These are phyloP conservation scores for Hemileccinum impolitum DNA, from an alignment of 768 basidiomycete species.

Conservation along the genomic window DNA sequence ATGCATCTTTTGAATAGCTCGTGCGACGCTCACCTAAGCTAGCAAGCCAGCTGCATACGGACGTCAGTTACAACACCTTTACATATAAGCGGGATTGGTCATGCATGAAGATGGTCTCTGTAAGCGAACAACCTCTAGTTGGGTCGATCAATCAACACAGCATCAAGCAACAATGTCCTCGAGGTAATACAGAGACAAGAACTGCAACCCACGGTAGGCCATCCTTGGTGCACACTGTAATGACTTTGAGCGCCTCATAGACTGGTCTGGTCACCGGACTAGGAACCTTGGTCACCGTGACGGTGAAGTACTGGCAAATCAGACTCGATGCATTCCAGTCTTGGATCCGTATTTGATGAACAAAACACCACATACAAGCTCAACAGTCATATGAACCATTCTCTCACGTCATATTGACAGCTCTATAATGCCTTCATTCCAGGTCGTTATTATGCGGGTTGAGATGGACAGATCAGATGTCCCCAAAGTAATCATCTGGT, in stretches of 20 bases:
- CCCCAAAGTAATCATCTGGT: too few species aligned
- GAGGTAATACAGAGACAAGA: conserved; percentile 15
- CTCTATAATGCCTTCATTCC: too few species aligned
- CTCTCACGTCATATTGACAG: neutral
- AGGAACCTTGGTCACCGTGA: too few species aligned
- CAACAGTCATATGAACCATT: conserved; percentile 44
- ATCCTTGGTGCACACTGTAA: conserved; percentile 41
- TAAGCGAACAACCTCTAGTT: conserved; percentile 39
- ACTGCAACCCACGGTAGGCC: conserved; percentile 50
- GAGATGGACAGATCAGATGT: too few species aligned
- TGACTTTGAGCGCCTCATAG: conserved; percentile 52
- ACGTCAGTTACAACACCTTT: conserved; percentile 21
- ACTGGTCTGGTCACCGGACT: too few species aligned
- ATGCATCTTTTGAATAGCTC: too few species aligned
- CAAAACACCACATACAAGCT: conserved; percentile 43
- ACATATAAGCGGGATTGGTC: neutral
- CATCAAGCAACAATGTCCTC: too few species aligned
- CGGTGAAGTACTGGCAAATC: too few species aligned
- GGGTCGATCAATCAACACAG: conserved; percentile 9
- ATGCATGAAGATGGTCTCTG: conserved; percentile 37
- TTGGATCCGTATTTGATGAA: conserved; percentile 32
- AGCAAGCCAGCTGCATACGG: conserved; percentile 56
- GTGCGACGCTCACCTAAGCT: conserved; percentile 50
- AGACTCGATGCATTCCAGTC: too few species aligned
- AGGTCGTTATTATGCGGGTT: too few species aligned